Conservation (phyloP, 2,329 filamentous ascomycete species). For the Fusarium goolgardi region DNA sequence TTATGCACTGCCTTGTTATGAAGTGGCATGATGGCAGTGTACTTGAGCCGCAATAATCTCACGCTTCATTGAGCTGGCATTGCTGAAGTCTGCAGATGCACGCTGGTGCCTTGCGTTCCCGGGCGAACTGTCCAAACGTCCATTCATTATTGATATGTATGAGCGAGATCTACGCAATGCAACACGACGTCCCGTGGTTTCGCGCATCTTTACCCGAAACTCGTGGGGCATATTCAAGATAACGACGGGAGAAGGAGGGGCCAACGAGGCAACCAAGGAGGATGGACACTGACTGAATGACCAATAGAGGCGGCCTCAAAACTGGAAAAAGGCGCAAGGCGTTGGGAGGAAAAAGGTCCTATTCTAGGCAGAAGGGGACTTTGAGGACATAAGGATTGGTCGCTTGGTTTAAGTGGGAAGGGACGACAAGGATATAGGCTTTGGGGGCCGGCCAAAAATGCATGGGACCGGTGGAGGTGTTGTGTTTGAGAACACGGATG, state of each 20-base stretch:
- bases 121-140: conserved; percentile 16
- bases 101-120: conserved; percentile 24
- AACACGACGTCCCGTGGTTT: conserved; percentile 40
- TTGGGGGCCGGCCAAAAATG: conserved; percentile 20
- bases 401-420: conserved; percentile 31
- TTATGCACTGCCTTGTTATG: conserved; percentile 19
- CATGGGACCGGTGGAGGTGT: conserved; percentile 32
- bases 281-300: conserved; percentile 21
- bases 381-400: conserved; percentile 32
- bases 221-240: conserved; percentile 20
- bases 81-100: conserved; percentile 17
- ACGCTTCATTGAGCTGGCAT: conserved; percentile 18
- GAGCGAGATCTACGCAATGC: conserved; percentile 26
- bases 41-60: conserved; percentile 16
- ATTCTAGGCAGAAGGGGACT: conserved; percentile 40
- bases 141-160: neutral
- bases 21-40: conserved; percentile 29
- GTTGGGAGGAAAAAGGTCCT: conserved; percentile 28
- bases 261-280: conserved; percentile 31
- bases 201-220: conserved; percentile 25
- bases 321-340: conserved; percentile 25
- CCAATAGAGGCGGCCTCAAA: conserved; percentile 27
- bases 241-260: conserved; percentile 29
- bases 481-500: conserved; percentile 27
- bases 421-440: conserved; percentile 24